A percentile compares a stretch with the other conserved stretches of the same genome.
phyloP scores from a whole-genome alignment of 805 yeast genomes.

The Spathaspora girioi region DNA sequence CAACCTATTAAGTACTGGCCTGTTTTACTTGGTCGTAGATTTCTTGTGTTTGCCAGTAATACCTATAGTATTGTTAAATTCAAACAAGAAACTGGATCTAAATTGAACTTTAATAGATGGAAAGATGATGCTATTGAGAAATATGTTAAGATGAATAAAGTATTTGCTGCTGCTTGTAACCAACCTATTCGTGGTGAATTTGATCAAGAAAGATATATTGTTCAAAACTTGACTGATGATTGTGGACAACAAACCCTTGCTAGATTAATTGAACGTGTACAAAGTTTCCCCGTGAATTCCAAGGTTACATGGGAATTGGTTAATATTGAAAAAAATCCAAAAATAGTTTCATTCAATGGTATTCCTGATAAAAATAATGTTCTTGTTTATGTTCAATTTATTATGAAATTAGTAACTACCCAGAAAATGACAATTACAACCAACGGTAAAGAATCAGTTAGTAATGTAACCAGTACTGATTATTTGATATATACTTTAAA shows the following conservation, averaged over 20 bases:
- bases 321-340: constrained; percentile 68
- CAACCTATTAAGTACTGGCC: constrained; percentile 36
- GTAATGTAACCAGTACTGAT: constrained; percentile 25
- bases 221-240: constrained; percentile 31
- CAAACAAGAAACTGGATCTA: constrained; percentile 38
- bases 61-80: constrained; percentile 50
- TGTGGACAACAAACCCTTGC: constrained; percentile 31
- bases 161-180: constrained; percentile 59
- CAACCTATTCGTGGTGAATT: constrained; percentile 12
- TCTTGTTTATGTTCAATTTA: constrained; percentile 35
- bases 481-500: constrained; percentile 37
- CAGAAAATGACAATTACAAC: constrained; percentile 30
- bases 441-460: constrained; percentile 17
- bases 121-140: constrained; percentile 78
- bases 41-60: constrained; percentile 66
- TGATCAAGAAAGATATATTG: constrained; percentile 43
- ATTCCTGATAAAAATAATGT: constrained; percentile 47
- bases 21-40: constrained; percentile 51
- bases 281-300: constrained; percentile 50
- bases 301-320: constrained; percentile 74
- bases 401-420: constrained; percentile 33
- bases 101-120: constrained; percentile 71
- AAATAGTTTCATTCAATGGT: constrained; percentile 66
- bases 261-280: constrained; percentile 29
- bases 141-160: constrained; percentile 74